These are phyloP conservation scores for Aspergillus novofumigatus DNA, from an alignment of 2,329 filamentous ascomycete genomes.

Conservation along the genomic window DNA sequence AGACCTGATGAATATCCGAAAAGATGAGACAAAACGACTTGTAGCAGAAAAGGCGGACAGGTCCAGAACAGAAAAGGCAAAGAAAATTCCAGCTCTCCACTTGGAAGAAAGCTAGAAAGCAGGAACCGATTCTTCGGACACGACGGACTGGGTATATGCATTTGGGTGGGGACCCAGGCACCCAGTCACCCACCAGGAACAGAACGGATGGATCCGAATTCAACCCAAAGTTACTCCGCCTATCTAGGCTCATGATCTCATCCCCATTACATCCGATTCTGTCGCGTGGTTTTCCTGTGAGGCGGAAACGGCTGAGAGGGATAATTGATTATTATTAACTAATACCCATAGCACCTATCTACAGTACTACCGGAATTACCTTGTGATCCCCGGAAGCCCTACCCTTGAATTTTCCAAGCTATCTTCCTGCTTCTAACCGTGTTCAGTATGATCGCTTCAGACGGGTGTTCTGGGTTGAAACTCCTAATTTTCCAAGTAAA, in stretches of 20 bases:
- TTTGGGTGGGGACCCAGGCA: constrained; percentile 16
- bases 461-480: neutral
- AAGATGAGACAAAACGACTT: constrained; percentile 6
- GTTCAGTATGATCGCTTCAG: constrained; percentile 1
- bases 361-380: neutral
- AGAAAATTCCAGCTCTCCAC: constrained; percentile 18
- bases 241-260: constrained; percentile 7
- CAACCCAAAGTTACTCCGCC: constrained; percentile 15
- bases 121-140: constrained; percentile 31
- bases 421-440: constrained; percentile 2
- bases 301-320: neutral
- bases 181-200: constrained; percentile 10
- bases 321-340: no score
- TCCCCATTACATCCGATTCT: constrained; percentile 11
- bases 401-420: constrained; percentile 2
- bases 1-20: constrained; percentile 2
- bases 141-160: constrained; percentile 20
- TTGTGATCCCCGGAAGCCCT: constrained; percentile 7
- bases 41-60: neutral
- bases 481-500: neutral
- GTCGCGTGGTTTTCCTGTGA: constrained; percentile 15
- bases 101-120: constrained; percentile 16
- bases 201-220: constrained; percentile 29
- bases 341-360: neutral
- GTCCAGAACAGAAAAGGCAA: constrained; percentile 10